Conservation (phyloP, 208 protist species). For the Leishmania guyanensis region DNA sequence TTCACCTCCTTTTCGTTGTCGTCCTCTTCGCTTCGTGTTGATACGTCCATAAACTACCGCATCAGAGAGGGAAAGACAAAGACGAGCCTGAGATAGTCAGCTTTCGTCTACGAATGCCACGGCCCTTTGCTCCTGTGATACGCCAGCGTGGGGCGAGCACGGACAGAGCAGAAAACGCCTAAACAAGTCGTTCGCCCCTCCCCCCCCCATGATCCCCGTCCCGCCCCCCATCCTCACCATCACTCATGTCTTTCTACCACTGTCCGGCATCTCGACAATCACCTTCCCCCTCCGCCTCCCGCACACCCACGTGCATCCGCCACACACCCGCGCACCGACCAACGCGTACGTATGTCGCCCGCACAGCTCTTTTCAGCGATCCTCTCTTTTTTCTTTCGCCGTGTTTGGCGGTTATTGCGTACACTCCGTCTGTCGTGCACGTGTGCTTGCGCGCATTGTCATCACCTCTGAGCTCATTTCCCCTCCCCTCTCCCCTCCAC, state of each 20-base stretch:
- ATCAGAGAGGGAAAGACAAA: neutral
- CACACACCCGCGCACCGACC: neutral
- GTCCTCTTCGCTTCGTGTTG: neutral
- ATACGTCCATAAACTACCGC: neutral
- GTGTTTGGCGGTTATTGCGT: neutral
- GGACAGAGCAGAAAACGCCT: neutral
- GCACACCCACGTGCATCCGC: neutral
- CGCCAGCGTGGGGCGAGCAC: neutral
- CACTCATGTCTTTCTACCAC: neutral
- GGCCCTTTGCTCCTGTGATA: neutral
- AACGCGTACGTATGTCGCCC: neutral
- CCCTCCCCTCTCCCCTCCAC: neutral
- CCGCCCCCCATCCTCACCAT: neutral
- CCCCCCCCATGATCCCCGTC: too few species aligned
- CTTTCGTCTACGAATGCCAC: neutral
- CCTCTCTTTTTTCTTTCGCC: neutral
- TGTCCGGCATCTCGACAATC: neutral
- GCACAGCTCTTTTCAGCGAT: conserved; percentile 2
- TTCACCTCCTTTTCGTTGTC: neutral
- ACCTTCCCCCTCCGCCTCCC: neutral
- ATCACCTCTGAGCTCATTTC: neutral
- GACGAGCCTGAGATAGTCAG: neutral
- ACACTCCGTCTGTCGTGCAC: neutral
- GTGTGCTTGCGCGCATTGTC: neutral
- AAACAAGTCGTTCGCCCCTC: neutral